phyloP scores from a whole-genome alignment of 768 basidiomycete species.

The Leccinellum luteum region DNA sequence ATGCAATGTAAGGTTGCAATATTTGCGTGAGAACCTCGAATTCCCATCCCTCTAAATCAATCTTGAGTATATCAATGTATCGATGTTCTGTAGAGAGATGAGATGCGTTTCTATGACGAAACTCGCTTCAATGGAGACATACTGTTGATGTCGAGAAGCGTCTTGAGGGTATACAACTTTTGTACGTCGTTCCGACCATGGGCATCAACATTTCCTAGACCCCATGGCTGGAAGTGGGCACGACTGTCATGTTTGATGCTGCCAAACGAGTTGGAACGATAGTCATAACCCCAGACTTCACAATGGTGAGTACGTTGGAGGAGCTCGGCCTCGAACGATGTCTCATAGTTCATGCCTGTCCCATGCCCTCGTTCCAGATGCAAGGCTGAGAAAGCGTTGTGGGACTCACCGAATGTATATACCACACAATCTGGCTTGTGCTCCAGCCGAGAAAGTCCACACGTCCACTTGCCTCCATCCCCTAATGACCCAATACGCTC shows the following conservation, averaged over 20 bases:
- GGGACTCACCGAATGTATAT: slow-evolving; percentile 54
- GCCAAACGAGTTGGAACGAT: slow-evolving; percentile 34
- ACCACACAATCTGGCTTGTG: slow-evolving; percentile 56
- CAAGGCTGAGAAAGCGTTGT: not conserved
- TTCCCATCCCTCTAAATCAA: slow-evolving; percentile 50
- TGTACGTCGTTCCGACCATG: slow-evolving; percentile 31
- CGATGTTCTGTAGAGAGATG: slow-evolving; percentile 28
- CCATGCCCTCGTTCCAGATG: not conserved
- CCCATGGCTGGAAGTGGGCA: slow-evolving; percentile 43
- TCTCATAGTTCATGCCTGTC: slow-evolving; percentile 53
- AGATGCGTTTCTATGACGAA: not conserved
- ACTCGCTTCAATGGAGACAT: slow-evolving; percentile 6
- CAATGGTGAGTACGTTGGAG: slow-evolving; percentile 47
- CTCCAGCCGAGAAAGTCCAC: slow-evolving; percentile 54
- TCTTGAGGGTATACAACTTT: slow-evolving; percentile 45
- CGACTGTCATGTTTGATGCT: slow-evolving; percentile 35
- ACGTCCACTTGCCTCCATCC: slow-evolving; percentile 72
- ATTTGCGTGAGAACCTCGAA: slow-evolving; percentile 43
- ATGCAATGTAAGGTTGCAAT: slow-evolving; percentile 35
- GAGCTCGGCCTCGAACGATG: slow-evolving; percentile 61
- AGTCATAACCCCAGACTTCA: slow-evolving; percentile 63
- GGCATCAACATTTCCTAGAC: slow-evolving; percentile 38
- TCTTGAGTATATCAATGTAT: slow-evolving; percentile 41
- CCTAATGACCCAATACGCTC: slow-evolving; percentile 50
- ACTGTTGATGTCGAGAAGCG: slow-evolving; percentile 45